Conservation (phyloP, 176 grass and related monocot species). For the Aegilops umbellulata region DNA sequence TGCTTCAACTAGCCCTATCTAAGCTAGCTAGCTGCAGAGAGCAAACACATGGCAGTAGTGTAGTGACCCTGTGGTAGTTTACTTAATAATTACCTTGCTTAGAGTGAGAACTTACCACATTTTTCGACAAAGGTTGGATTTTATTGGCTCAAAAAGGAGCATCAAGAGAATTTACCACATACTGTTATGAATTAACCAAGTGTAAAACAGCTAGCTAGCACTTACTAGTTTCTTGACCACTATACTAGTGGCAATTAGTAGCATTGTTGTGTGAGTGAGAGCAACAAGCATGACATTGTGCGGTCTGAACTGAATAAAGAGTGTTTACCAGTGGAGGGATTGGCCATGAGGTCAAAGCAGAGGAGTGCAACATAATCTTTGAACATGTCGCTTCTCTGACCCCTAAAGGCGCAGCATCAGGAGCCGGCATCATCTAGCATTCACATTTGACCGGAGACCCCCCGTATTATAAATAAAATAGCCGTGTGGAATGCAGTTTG, state of each 20-base stretch:
- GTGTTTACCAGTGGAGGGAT: neutral
- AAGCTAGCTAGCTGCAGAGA: neutral
- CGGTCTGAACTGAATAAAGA: slow-evolving; percentile 33
- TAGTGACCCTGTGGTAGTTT: neutral
- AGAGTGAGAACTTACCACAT: slow-evolving; percentile 17
- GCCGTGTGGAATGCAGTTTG: neutral
- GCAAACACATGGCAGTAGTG: neutral
- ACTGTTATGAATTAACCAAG: neutral
- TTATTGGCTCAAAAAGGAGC: too few relatives aligned
- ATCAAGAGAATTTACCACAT: slow-evolving; percentile 24
- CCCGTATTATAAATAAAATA: neutral
- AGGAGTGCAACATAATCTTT: neutral
- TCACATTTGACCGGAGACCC: slow-evolving; percentile 24
- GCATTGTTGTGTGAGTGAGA: neutral
- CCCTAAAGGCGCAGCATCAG: slow-evolving; percentile 34
- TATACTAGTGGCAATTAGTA: neutral
- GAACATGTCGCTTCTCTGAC: slow-evolving; percentile 19
- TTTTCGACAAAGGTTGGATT: too few relatives aligned
- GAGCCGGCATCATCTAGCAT: neutral
- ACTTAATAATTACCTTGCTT: neutral
- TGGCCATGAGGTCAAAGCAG: slow-evolving; percentile 2
- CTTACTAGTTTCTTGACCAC: neutral
- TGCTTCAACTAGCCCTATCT: slow-evolving; percentile 12
- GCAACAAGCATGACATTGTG: slow-evolving; percentile 3
- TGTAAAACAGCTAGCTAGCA: neutral